phyloP scores from a whole-genome alignment of 768 basidiomycete genomes.

The Russula sp. region DNA sequence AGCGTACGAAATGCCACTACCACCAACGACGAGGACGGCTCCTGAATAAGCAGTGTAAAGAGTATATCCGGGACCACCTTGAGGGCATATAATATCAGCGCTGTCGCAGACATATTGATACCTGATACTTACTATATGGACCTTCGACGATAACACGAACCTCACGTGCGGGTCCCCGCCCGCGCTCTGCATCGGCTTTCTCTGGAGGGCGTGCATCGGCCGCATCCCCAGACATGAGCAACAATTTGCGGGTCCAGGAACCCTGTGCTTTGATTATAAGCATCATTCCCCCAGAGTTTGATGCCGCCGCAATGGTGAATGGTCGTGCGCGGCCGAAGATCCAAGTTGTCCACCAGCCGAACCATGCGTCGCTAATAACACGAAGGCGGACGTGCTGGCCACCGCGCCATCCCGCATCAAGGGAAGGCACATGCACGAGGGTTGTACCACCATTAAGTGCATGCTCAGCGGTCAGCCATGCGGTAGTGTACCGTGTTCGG shows the following conservation, averaged over 20 bases:
- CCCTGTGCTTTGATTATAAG: conserved; percentile 46
- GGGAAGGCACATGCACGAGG: conserved; percentile 37
- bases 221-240: conserved; percentile 33
- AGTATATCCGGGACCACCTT: conserved; percentile 39
- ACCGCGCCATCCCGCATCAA: conserved; percentile 48
- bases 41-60: conserved; percentile 44
- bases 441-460: conserved; percentile 37
- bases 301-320: conserved; percentile 43
- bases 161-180: conserved; percentile 8
- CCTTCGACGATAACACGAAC: conserved; percentile 45
- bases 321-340: conserved; percentile 15
- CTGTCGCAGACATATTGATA: neutral
- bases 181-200: conserved; percentile 11
- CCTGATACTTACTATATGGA: conserved; percentile 37
- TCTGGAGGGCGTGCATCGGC: conserved; percentile 28
- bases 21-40: conserved; percentile 50
- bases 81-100: conserved; percentile 16
- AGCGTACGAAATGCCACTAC: conserved; percentile 53
- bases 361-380: conserved; percentile 35
- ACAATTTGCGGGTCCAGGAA: conserved; percentile 41
- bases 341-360: conserved; percentile 27
- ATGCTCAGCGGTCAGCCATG: conserved; percentile 39
- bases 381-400: conserved; percentile 56
- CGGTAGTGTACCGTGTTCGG: conserved; percentile 40
- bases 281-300: conserved; percentile 39